These are phyloP conservation scores for Hanseniaspora uvarum DNA, from an alignment of 1,139 yeast species.

Conservation along the genomic window DNA sequence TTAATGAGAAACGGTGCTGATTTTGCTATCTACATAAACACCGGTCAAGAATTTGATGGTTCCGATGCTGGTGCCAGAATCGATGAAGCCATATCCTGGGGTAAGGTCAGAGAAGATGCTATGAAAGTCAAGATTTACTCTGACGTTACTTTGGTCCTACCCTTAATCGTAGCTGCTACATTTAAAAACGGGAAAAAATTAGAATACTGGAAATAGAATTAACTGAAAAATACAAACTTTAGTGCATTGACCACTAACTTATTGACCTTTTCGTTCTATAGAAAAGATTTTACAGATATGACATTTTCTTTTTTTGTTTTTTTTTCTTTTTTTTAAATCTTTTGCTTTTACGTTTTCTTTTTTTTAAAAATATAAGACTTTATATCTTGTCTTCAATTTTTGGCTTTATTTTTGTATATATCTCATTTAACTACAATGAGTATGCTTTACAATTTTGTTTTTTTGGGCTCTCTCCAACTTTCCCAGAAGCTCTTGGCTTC, in stretches of 20 bases:
- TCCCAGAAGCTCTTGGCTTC: constrained; percentile 1
- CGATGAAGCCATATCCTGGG: constrained; percentile 98
- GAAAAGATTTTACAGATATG: not conserved
- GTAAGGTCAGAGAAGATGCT: constrained; percentile 92
- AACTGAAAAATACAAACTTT: constrained; percentile 25
- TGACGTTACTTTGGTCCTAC: constrained; percentile 93
- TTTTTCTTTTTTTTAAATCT: constrained; percentile 2
- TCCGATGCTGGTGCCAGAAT: constrained; percentile 99
- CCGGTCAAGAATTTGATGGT: constrained; percentile 98
- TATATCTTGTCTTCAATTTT: no score
- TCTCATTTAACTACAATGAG: not conserved
- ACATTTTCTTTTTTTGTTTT: not conserved
- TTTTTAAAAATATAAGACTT: no score
- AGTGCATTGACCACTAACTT: not conserved
- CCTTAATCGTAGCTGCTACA: constrained; percentile 93
- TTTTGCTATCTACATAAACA: constrained; percentile 89
- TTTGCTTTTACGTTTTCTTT: not conserved
- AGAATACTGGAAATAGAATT: constrained; percentile 42
- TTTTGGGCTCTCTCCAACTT: constrained; percentile 11
- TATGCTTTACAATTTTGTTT: not conserved
- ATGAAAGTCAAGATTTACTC: constrained; percentile 83
- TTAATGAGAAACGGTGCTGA: constrained; percentile 99
- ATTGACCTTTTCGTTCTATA: not conserved
- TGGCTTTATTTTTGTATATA: not conserved
- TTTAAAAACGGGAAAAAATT: constrained; percentile 52